Base-by-base conservation (phyloP, 192 early-diverging fungal species). In the Coemansia umbellata region DNA sequence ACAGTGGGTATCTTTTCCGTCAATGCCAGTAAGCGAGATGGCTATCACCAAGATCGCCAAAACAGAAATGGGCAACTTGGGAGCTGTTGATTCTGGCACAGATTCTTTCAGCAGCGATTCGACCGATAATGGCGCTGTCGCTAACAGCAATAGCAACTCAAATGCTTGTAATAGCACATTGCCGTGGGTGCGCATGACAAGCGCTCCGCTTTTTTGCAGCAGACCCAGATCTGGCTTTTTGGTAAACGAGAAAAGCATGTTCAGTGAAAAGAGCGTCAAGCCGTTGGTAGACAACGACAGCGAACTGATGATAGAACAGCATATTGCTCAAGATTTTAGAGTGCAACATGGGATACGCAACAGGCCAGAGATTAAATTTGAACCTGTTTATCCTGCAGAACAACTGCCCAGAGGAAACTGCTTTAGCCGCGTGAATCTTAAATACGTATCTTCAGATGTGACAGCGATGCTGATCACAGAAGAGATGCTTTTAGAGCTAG, bases 1-100 rank as follows among this genome's bases (percentile, higher is more conserved):
- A 41, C 62, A 69, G 22, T 76, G 73, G 73, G 35, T 76, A 7
- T 33, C 35, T 15, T 55, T 67, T 32, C 51, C 59, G 1, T 44
- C 58, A 15, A 37, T 50, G 30, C 54, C 53, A 22, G 11, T 26
- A 8, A 45, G 13, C 14, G 1, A 7, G 26, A 27, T n/a, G n/a
- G 22, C 23, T n/a, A 28, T 15, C 5, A 7, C 43, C 15, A 28
- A 4, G n/a, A n/a, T 14, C 1, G 0, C 22, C 2, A 45, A 15
- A 26, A n/a, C 1, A 22, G 13, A 14, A 7, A 11, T 14, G 41
- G 17, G 9, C 9, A 42, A 22, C 21, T 23, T 11, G 17, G 2
- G 9, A 24, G 21, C 17, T 3, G 41, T 10, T 15, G 33, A 35
- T 2, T n/a, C n/a, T n/a, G n/a, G n/a, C n/a, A 42, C 19, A 18